Conservation (phyloP, 192 early-diverging fungal genomes). For the Backusella macrospora region DNA sequence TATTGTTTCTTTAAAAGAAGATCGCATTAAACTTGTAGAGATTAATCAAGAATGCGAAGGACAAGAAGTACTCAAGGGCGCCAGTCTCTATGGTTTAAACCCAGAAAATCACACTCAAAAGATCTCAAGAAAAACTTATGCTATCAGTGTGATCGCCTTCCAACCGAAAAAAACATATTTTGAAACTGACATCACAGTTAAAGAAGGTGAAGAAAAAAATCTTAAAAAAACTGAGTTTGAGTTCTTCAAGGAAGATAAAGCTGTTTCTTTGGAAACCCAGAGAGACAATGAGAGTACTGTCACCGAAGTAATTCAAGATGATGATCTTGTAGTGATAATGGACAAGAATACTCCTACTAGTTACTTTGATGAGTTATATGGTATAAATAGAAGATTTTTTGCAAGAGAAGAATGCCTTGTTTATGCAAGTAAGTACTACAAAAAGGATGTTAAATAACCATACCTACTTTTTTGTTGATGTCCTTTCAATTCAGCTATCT, state of each 20-base stretch:
- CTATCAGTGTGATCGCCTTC: background rate
- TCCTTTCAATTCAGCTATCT: background rate
- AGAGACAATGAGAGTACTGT: background rate
- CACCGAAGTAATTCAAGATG: background rate
- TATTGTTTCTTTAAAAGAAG: background rate
- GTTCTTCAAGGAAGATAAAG: background rate
- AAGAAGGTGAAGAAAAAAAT: background rate
- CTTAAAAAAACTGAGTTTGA: background rate
- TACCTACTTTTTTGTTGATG: background rate
- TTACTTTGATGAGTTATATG: background rate
- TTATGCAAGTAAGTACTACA: constrained; percentile 18
- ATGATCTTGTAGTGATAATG: background rate
- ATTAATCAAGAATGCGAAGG: background rate
- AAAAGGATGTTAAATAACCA: background rate
- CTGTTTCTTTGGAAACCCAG: background rate
- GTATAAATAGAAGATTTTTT: constrained; percentile 18
- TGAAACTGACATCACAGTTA: background rate
- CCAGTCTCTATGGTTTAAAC: background rate
- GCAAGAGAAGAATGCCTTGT: constrained; percentile 17
- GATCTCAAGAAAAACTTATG: constrained; percentile 5
- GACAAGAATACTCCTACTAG: background rate
- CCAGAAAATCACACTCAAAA: constrained; percentile 4
- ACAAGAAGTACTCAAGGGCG: background rate
- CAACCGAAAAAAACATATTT: background rate
- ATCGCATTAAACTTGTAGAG: background rate